phyloP scores from a whole-genome alignment of 495 filamentous ascomycete genomes.

The Articulospora tetracladia region DNA sequence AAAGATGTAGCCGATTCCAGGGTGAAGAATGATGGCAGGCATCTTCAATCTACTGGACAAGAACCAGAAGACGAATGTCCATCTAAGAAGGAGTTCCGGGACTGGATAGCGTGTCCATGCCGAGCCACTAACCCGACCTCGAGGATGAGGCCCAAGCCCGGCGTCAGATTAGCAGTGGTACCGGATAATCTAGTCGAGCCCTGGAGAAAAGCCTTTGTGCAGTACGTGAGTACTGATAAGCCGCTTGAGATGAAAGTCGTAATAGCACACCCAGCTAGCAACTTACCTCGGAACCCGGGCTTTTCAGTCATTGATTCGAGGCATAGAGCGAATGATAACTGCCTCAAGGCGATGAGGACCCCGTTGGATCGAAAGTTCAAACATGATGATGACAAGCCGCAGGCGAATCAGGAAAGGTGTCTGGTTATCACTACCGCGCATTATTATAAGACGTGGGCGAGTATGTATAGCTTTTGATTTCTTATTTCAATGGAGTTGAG shows the following conservation, averaged over 20 bases:
- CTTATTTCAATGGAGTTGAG: too few species aligned
- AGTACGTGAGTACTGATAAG: not conserved
- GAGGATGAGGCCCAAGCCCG: not conserved
- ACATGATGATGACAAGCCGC: not conserved
- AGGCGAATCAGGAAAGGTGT: conserved; percentile 1
- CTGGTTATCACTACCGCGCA: not conserved
- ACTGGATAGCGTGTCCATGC: conserved; percentile 18
- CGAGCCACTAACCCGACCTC: conserved; percentile 6
- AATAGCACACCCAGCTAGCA: not conserved
- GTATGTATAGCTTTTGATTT: not conserved
- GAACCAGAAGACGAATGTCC: not conserved
- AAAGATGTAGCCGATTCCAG: not conserved
- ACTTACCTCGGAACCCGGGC: not conserved
- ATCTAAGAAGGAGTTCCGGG: not conserved
- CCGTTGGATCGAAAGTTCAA: not conserved
- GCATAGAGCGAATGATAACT: not conserved
- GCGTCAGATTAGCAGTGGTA: conserved; percentile 9
- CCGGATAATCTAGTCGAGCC: not conserved
- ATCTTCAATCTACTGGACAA: conserved; percentile 1
- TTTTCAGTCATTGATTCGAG: not conserved
- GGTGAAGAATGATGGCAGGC: not conserved
- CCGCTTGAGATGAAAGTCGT: conserved; percentile 1
- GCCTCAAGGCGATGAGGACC: not conserved
- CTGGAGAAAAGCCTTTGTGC: conserved; percentile 1
- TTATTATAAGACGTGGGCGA: conserved; percentile 3